Evolutionary conservation across 805 yeast species (phyloP), one percentile per base, ranked within the genome.

Genomic region (Kodamaea hsintzibuensis): DNA sequence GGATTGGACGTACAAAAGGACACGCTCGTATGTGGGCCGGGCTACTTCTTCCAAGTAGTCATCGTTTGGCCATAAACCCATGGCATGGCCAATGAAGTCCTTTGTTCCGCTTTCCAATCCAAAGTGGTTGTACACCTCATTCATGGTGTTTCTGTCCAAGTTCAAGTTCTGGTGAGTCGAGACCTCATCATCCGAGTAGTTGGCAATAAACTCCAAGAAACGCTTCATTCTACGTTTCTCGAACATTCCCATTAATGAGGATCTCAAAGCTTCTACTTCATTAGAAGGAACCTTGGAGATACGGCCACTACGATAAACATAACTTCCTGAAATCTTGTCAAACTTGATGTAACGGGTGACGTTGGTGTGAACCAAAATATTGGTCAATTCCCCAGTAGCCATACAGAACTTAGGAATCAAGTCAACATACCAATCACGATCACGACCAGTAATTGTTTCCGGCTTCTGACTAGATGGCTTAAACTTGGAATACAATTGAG

Each of bases 361-460:
- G 64, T 93, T 93, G 19, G 99, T 95, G 70, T 93, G 97, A 37
- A 90, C 91, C 61, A 95, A 82, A 62, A 95, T 95, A 70, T 93
- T 93, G 59, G 98, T 95, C 71, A 95, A 82, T 69, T 93, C 99
- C 42, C 99, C 99, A 67, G 91, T 90, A 52, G 98, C 92, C 99
- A 95, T 95, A 62, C 95, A 78, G 63, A 95, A 92, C 74, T 95
- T 95, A 44, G 99, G 99, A 65, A 95, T 91, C 73, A 95, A 80
- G 69, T 95, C 99, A 50, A 95, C 95, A 73, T 96, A 91, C 98
- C 98, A 95, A 71, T 95, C 98, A 59, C 98, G 83, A 66, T 91
- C 96, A 65, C 96, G 85, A 50, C 99, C 98, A 58, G 85, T 82
- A 58, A 83, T 80, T 17, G 78, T 79, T 57, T 86, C 88, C 42